phyloP scores from a whole-genome alignment of 140 eudicot genomes.

The Anethum foeniculum region DNA sequence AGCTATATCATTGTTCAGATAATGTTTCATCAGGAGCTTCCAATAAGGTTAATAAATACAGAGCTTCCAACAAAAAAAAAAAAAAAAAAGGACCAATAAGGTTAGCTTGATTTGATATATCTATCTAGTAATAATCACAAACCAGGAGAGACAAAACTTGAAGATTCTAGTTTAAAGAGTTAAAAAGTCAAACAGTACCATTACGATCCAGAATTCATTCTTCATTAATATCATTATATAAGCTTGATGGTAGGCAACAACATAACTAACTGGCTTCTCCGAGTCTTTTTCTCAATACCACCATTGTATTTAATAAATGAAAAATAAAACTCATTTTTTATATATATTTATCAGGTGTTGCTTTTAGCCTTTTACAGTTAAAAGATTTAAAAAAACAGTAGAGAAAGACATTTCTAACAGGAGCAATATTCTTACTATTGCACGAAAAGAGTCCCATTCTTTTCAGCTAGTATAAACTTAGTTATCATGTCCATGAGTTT shows the following conservation, averaged over 20 bases:
- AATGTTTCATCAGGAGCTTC: neutral
- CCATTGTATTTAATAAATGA: neutral
- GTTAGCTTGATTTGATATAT: neutral
- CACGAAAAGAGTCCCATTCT: neutral
- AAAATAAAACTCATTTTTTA: neutral
- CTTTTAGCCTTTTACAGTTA: neutral
- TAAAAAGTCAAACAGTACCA: neutral
- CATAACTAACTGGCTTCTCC: neutral
- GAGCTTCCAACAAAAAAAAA: neutral
- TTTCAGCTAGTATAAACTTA: neutral
- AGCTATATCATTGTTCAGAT: neutral
- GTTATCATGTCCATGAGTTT: neutral
- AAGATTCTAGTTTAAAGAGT: neutral
- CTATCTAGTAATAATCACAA: neutral
- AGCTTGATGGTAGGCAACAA: neutral
- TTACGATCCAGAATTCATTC: neutral
- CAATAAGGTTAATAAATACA: too few relatives aligned
- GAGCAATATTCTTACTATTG: neutral
- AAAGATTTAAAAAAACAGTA: neutral
- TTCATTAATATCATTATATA: neutral
- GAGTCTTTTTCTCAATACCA: neutral
- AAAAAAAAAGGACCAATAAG: neutral
- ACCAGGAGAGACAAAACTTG: neutral
- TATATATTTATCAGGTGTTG: neutral
- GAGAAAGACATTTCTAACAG: neutral